A percentile compares a stretch with the other conserved stretches of the same genome.
These are phyloP conservation scores for Colletotrichum sp. DNA, from an alignment of 2,329 filamentous ascomycete genomes.

Conservation along the genomic window DNA sequence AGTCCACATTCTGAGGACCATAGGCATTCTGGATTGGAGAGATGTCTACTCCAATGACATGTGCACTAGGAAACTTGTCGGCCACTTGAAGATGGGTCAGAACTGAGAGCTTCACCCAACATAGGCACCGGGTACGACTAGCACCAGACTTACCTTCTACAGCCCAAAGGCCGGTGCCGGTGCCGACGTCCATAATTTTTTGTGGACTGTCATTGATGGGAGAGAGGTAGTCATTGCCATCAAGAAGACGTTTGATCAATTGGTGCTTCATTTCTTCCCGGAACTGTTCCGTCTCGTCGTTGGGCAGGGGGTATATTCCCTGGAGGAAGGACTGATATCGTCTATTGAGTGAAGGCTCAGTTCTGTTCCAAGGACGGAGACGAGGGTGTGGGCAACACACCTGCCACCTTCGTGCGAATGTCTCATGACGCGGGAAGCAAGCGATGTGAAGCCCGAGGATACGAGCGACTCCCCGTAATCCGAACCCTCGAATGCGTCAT, in stretches of 20 bases:
- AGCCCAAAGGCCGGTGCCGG: slow-evolving; percentile 61
- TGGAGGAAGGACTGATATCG: slow-evolving; percentile 54
- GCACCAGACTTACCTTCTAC: slow-evolving; percentile 46
- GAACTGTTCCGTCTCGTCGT: slow-evolving; percentile 55
- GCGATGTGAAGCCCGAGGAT: slow-evolving; percentile 45
- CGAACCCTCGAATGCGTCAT: slow-evolving; percentile 29
- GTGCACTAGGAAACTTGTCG: slow-evolving; percentile 48
- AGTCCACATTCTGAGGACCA: slow-evolving; percentile 63
- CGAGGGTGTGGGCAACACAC: not conserved
- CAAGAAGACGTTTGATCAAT: slow-evolving; percentile 51
- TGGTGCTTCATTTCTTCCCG: slow-evolving; percentile 54
- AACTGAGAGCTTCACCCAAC: not conserved
- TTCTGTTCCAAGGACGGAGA: not conserved
- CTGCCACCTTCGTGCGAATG: slow-evolving; percentile 21
- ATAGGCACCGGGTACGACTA: not conserved
- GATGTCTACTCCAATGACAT: slow-evolving; percentile 49
- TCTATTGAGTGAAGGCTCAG: slow-evolving; percentile 31
- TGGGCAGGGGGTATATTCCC: slow-evolving; percentile 55
- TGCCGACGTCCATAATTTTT: slow-evolving; percentile 56
- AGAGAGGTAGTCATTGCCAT: slow-evolving; percentile 45
- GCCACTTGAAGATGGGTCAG: slow-evolving; percentile 38
- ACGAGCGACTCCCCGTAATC: slow-evolving; percentile 42
- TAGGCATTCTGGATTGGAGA: slow-evolving; percentile 48
- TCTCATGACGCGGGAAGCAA: slow-evolving; percentile 27
- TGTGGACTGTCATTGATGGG: slow-evolving; percentile 50